Evolutionary conservation across 257 asterid genomes (phyloP).

Genomic region (Paulownia fortunei): DNA sequence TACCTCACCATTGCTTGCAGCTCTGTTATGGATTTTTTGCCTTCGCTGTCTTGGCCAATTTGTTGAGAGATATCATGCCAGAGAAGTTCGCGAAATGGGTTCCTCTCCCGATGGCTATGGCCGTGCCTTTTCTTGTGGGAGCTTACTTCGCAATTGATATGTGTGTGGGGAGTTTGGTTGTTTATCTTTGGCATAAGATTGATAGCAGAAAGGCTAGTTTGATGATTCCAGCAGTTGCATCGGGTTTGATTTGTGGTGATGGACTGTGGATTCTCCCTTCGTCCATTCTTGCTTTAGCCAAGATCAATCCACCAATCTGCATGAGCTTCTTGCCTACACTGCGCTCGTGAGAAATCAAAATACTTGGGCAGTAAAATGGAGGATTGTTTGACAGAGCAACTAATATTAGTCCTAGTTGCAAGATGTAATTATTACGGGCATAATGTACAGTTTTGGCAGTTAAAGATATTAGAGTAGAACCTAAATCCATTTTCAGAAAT

Average conservation of each 20-base stretch:
- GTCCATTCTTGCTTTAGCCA: constrained; percentile 50
- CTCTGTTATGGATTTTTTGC: constrained; percentile 52
- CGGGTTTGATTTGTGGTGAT: constrained; percentile 62
- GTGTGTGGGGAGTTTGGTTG: constrained; percentile 58
- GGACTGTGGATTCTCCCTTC: constrained; percentile 61
- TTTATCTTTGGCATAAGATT: constrained; percentile 43
- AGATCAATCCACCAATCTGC: constrained; percentile 54
- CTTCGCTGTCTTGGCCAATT: constrained; percentile 42
- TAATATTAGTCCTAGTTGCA: neutral
- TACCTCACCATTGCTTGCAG: constrained; percentile 52
- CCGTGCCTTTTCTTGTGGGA: constrained; percentile 54
- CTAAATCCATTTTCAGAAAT: neutral
- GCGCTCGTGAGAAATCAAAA: constrained; percentile 22
- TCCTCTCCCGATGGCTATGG: constrained; percentile 62
- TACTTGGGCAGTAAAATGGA: neutral
- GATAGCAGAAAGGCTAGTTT: constrained; percentile 37
- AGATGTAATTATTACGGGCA: neutral
- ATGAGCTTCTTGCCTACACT: constrained; percentile 45
- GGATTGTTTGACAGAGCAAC: neutral
- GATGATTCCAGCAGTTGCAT: constrained; percentile 57
- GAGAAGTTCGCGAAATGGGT: constrained; percentile 44
- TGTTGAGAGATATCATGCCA: constrained; percentile 38
- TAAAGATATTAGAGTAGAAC: constrained; percentile 1
- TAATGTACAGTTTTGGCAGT: neutral
- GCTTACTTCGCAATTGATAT: constrained; percentile 57